Evolutionary conservation across 116 monocot species (phyloP).

Genomic region (Posidonia oceanica): DNA sequence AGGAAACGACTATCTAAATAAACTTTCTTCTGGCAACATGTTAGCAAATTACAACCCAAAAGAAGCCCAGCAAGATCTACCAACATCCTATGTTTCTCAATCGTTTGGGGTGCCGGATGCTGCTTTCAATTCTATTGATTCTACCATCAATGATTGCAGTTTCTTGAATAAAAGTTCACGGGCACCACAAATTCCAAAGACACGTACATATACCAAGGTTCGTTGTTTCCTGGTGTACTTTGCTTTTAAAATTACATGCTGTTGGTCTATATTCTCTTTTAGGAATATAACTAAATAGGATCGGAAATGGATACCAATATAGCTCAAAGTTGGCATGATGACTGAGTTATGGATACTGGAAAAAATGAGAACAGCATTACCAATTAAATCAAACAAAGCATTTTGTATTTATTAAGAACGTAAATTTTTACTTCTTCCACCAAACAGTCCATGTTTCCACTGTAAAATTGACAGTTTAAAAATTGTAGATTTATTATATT

Average conservation of each 20-base stretch:
- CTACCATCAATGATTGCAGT: slow-evolving; percentile 45
- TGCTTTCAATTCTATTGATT: slow-evolving; percentile 82
- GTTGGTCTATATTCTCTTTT: neutral
- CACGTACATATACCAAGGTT: slow-evolving; percentile 84
- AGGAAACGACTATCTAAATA: slow-evolving; percentile 2
- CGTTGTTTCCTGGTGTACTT: neutral
- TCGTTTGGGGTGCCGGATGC: slow-evolving; percentile 75
- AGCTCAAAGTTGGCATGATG: too few species aligned
- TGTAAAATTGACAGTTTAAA: too few species aligned
- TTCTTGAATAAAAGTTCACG: slow-evolving; percentile 64
- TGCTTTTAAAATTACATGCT: neutral
- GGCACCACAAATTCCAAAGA: slow-evolving; percentile 41
- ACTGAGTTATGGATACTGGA: too few species aligned
- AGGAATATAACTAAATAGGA: too few species aligned
- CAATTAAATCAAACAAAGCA: too few species aligned
- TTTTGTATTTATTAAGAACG: too few species aligned
- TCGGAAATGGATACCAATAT: too few species aligned
- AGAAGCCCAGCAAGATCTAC: slow-evolving; percentile 66
- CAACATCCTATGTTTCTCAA: slow-evolving; percentile 81
- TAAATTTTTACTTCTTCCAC: too few species aligned
- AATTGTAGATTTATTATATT: too few species aligned
- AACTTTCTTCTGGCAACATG: slow-evolving; percentile 18
- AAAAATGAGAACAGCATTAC: too few species aligned
- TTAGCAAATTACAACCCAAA: slow-evolving; percentile 43
- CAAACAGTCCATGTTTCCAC: too few species aligned